These are phyloP conservation scores for Populus trichocarpa DNA, from an alignment of 441 rosid species.

Conservation along the genomic window DNA sequence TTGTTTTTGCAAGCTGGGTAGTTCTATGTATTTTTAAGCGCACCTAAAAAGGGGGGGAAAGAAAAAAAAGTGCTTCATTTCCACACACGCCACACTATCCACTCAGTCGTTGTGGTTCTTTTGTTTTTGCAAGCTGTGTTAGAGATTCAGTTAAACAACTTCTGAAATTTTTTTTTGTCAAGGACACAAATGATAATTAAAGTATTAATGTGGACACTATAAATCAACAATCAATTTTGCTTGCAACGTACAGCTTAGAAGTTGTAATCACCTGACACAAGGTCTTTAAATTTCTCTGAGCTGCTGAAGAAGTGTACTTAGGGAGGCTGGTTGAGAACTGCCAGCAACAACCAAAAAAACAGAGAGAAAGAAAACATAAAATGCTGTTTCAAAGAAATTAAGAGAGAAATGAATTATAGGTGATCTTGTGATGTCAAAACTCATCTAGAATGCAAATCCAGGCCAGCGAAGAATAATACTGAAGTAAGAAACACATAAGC, in stretches of 20 bases:
- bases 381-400: background rate
- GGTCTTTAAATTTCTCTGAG: constrained; percentile 60
- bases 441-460: background rate
- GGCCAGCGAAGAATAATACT: background rate
- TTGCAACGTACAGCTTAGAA: background rate
- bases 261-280: background rate
- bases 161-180: background rate
- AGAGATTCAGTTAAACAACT: background rate
- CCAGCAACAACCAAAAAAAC: constrained; percentile 12
- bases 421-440: background rate
- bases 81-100: background rate
- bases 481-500: background rate
- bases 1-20: too few species aligned
- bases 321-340: constrained; percentile 78
- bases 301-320: constrained; percentile 74
- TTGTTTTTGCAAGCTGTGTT: background rate
- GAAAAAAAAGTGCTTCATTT: background rate
- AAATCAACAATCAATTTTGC: background rate
- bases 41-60: background rate
- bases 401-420: background rate
- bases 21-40: too few species aligned
- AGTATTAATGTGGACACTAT: background rate
- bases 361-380: constrained; percentile 3
- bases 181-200: background rate
- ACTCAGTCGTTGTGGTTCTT: background rate